A percentile compares a stretch with the other conserved stretches of the same genome.
phyloP scores from a whole-genome alignment of 176 grass and related monocot species.

The Alopecurus myosuroides region DNA sequence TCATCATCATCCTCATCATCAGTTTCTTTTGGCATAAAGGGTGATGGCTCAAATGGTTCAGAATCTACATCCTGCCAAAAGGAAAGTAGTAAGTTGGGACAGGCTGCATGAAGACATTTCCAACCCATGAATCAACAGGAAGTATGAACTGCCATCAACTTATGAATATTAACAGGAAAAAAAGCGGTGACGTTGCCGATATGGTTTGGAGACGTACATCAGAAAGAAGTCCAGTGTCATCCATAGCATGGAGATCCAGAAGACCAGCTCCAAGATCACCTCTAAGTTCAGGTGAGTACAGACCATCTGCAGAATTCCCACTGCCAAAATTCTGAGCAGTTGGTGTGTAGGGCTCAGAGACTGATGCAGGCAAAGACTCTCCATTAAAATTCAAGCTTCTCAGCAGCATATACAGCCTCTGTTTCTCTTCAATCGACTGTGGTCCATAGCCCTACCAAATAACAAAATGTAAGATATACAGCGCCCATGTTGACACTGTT shows the following conservation, averaged over 20 bases:
- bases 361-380: conserved; percentile 45
- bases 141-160: conserved; percentile 3
- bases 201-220: conserved; percentile 53
- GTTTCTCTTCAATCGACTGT: conserved; percentile 89
- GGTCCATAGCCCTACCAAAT: conserved; percentile 91
- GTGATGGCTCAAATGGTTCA: conserved; percentile 93
- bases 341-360: conserved; percentile 69
- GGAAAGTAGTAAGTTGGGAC: conserved; percentile 29
- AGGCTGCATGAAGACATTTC: conserved; percentile 12
- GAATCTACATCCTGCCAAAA: conserved; percentile 70
- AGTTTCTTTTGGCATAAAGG: conserved; percentile 72
- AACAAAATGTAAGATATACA: conserved; percentile 21
- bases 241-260: conserved; percentile 93
- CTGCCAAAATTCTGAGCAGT: conserved; percentile 61
- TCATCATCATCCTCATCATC: conserved; percentile 80
- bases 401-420: conserved; percentile 75
- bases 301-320: conserved; percentile 47
- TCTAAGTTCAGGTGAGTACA: conserved; percentile 95
- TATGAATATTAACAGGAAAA: not conserved
- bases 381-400: conserved; percentile 88
- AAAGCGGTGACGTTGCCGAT: not conserved
- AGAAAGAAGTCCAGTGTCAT: conserved; percentile 91
- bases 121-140: conserved; percentile 24
- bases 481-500: not conserved
- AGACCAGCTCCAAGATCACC: conserved; percentile 98